Evolutionary conservation across 371 early-diverging fungal species (phyloP), one percentile per base, ranked within the genome.

Genomic region (Syncephalastrum sp.): DNA sequence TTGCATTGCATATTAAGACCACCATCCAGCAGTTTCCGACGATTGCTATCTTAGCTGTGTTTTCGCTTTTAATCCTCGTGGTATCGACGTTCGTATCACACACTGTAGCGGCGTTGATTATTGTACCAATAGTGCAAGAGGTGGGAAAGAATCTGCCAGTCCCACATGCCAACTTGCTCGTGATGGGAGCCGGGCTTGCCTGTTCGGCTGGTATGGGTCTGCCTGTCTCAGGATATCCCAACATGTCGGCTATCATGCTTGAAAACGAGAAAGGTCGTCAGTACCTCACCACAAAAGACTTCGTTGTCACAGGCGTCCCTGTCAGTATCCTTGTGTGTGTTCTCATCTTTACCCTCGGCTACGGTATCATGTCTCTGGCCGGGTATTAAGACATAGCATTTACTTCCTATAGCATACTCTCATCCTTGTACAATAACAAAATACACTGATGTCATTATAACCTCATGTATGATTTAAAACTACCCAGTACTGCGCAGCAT

Each of bases 31-130:
- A 81, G 24, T 64, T 91, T 61, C 63, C 80, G 2, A 68, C 84
- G 5, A 91, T 87, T 62, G 72, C 74, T 4, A 87, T 93, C 16
- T 63, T 91, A 14, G 67, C 82, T 10, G 68, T 88, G 24, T 88
- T 93, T 63, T 75, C 86, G 5, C 63, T 74, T 13, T 69, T 93
- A 29, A 84, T 91, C 13, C 68, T 91, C 16, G 84, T 92, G 3
- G 85, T 91, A 59, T 85, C 96, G n/a, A 93, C 93, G 2, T 97
- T 97, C 67, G 92, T 98, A 47, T 91, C 91, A 2, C 98, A 98
- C 63, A 97, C 98, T 0, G 98, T 98, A 5, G 91, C 89, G 6
- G 93, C 93, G 1, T 68, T 93, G 53, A 91, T 93, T 54, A 86
- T 93, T 42, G 67, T 93, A 23, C 93, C 93, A 2, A 88, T 93